These are phyloP conservation scores for Fusarium sp. DNA, from an alignment of 2,329 filamentous ascomycete genomes.

Conservation along the genomic window DNA sequence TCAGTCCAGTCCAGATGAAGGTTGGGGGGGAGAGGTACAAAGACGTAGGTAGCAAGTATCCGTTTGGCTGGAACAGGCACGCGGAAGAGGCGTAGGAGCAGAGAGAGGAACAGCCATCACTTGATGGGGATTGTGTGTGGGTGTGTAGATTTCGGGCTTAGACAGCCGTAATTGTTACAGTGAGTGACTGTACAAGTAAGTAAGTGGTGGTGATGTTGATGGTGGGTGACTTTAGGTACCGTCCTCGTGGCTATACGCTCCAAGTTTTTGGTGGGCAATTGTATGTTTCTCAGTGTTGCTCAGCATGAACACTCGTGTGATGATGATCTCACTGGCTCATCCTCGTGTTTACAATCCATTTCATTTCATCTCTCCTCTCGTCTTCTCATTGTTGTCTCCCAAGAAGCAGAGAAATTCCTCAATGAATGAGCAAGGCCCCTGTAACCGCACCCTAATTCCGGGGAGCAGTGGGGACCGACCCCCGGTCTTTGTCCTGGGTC, in stretches of 20 bases:
- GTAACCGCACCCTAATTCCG: constrained; percentile 10
- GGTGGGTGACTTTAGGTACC: constrained; percentile 7
- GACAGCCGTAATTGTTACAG: constrained; percentile 2
- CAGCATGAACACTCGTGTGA: background rate
- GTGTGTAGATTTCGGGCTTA: constrained; percentile 25
- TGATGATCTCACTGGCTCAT: constrained; percentile 17
- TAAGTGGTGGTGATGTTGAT: background rate
- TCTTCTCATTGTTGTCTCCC: background rate
- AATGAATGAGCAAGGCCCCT: background rate
- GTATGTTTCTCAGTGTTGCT: background rate
- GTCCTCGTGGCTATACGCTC: background rate
- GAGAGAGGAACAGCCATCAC: constrained; percentile 18
- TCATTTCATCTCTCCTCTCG: background rate
- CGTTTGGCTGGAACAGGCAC: constrained; percentile 16
- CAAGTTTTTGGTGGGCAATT: background rate
- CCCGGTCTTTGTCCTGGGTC: constrained; percentile 18
- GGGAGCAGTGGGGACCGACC: constrained; percentile 19
- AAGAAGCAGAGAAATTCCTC: background rate
- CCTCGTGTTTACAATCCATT: background rate
- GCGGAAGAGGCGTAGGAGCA: constrained; percentile 21
- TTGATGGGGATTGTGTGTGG: constrained; percentile 20
- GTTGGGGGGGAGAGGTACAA: constrained; percentile 11
- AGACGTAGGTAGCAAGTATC: constrained; percentile 1
- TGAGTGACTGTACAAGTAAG: background rate
- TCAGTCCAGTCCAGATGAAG: background rate